A percentile compares a stretch with the other conserved stretches of the same genome.
Evolutionary conservation across 306 rosid genomes (phyloP).

Genomic region (Vigna unguiculata): DNA sequence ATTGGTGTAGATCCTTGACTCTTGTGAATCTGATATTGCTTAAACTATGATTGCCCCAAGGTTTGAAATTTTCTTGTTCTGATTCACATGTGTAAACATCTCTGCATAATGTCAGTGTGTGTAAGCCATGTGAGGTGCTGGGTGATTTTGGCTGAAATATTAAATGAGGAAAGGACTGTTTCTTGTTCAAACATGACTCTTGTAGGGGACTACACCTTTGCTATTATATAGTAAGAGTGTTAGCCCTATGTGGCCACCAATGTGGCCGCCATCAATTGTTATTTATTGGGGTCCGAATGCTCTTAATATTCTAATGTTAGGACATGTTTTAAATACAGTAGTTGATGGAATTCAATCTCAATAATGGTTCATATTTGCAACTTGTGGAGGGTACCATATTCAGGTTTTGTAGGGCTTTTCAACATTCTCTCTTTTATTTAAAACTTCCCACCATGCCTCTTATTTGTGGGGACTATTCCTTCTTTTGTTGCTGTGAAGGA

Average conservation of each 20-base stretch:
- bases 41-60: conserved; percentile 53
- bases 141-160: conserved; percentile 50
- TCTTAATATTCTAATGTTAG: conserved; percentile 49
- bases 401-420: conserved; percentile 54
- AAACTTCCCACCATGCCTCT: conserved; percentile 44
- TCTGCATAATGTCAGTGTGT: conserved; percentile 63
- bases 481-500: conserved; percentile 51
- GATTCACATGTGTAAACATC: conserved; percentile 64
- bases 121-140: conserved; percentile 87
- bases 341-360: conserved; percentile 53
- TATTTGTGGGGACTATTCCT: conserved; percentile 61
- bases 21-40: conserved; percentile 53
- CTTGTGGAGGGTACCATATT: conserved; percentile 62
- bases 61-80: conserved; percentile 42
- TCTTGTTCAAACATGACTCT: conserved; percentile 68
- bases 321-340: conserved; percentile 50
- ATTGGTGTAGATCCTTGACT: conserved; percentile 54
- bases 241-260: conserved; percentile 49
- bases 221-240: conserved; percentile 34
- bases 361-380: conserved; percentile 53
- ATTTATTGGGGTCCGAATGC: conserved; percentile 37
- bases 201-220: conserved; percentile 58
- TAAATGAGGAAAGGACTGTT: conserved; percentile 60
- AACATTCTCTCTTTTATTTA: conserved; percentile 56
- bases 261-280: conserved; percentile 51